Base-by-base conservation (phyloP, 257 asterid species). In the Ilex asprella region DNA sequence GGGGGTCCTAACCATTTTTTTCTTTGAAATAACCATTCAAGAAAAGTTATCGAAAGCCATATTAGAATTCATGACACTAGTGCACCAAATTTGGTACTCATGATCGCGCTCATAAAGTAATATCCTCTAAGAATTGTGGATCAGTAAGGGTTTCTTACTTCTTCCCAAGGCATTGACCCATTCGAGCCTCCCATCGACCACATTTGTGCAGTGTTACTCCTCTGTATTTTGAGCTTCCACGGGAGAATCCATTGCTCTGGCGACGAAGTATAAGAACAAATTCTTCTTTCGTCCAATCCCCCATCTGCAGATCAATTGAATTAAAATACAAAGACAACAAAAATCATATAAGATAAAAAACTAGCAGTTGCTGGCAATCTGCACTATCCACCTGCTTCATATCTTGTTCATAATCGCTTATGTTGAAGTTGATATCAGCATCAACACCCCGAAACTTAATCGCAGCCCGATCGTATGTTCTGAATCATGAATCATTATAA, bases 391-490 rank as follows among this genome's bases (percentile, higher is more conserved):
- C 96, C 88, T 86, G 90, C 35, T 70, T 80, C 88, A 86, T 76
- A 67, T 86, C 96, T 63, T 88, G 92, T 2, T 84, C 89, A 32
- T 88, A 88, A 72, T 88, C 95, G 63, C 63, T 16, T 15, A 86
- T 66, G 12, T 65, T 80, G 77, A 88, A 88, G 72, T 88, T 88
- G 59, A 88, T 88, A 66, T 88, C 96, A 39, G 96, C 96, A 62
- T 84, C 95, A 71, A 82, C 84, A 57, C 96, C 96, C 56, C 96
- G 89, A 70, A 88, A 88, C 81, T 86, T 86, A 62, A 88, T 80
- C 14, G 96, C 96, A 55, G 96, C 96, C 8, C 86, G 88, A 76
- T 88, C 96, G 46, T 88, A 88, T 10, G 96, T 92, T 46, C 96
- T 88, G 79, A 67, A 68, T 35, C 13, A 63, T 21, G 16, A 46